Evolutionary conservation across 2,329 filamentous ascomycete species (phyloP), one percentile per base, ranked within the genome.

Genomic region (Neonectria hederae): DNA sequence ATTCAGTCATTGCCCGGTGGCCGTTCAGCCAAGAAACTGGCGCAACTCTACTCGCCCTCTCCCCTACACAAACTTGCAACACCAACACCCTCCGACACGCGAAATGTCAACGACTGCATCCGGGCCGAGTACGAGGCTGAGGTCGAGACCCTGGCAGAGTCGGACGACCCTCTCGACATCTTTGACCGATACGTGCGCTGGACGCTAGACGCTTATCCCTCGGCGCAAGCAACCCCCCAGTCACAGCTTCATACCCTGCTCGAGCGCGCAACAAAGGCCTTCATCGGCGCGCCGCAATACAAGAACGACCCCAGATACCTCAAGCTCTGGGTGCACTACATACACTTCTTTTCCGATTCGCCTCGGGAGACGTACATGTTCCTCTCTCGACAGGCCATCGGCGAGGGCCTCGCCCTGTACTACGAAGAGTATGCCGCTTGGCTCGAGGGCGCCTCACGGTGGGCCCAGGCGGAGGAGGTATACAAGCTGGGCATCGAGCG

Each of bases 141-240:
- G 78, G 80, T 98, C 19, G 85, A 88, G 46, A 87, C 84, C 52
- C 90, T 97, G 54, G 87, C 88, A 67, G 96, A 99, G 77, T 93
- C 92, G 0, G 96, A 99, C 76, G 96, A 99, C 75, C 96, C 96
- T 1, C 88, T 99, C 52, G 96, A 98, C 74, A 87, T 97, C 66
- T 99, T 93, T 82, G 95, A 98, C 78, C 90, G 96, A 77, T 99
- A 99, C 77, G 93, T 98, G 62, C 93, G 93, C 80, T 99, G 96
- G 96, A 97, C 94, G 1, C 83, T 98, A 28, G 93, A 97, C 78
- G 92, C 95, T 57, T 99, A 98, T 77, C 95, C 96, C 2, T 95
- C 94, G 0, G 92, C 95, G 24, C 94, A 97, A 81, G 93, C 94
- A 58, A 97, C 94, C 30, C 87, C 93, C 1, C 89, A 97, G 74